Evolutionary conservation across 192 early-diverging fungal genomes (phyloP).

Genomic region (Phlyctochytrium planicorne): DNA sequence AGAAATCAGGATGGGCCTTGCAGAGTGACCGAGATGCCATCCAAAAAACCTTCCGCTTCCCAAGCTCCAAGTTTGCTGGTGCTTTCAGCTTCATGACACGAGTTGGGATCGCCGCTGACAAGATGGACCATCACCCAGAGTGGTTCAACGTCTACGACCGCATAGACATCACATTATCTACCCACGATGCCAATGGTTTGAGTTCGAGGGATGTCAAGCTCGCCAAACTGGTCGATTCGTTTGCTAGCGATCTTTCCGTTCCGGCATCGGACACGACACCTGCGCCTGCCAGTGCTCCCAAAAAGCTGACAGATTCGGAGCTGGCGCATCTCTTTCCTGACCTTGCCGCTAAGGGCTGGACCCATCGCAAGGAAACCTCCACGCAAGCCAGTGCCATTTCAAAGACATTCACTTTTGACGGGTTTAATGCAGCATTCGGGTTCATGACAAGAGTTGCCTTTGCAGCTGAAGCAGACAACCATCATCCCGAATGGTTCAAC

Average conservation of each 20-base stretch:
- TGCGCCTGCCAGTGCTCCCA: too few species aligned
- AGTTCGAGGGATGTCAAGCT: slow-evolving; percentile 74
- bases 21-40: background rate
- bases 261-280: too few species aligned
- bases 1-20: too few species aligned
- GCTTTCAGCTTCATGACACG: slow-evolving; percentile 96
- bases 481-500: slow-evolving; percentile 89
- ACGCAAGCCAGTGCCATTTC: too few species aligned
- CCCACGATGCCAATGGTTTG: slow-evolving; percentile 86
- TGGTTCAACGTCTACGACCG: slow-evolving; percentile 88
- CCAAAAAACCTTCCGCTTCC: slow-evolving; percentile 38
- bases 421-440: slow-evolving; percentile 87
- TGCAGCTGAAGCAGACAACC: slow-evolving; percentile 85
- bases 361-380: too few species aligned
- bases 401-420: slow-evolving; percentile 41
- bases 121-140: slow-evolving; percentile 94
- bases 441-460: slow-evolving; percentile 95
- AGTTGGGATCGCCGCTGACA: slow-evolving; percentile 86
- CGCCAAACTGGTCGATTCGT: slow-evolving; percentile 36
- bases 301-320: too few species aligned
- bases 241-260: slow-evolving; percentile 32
- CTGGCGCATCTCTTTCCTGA: too few species aligned
- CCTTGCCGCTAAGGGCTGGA: too few species aligned
- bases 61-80: slow-evolving; percentile 78
- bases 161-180: slow-evolving; percentile 85